Evolutionary conservation across 768 basidiomycete genomes (phyloP).

Genomic region (Cytidiella melzeri): DNA sequence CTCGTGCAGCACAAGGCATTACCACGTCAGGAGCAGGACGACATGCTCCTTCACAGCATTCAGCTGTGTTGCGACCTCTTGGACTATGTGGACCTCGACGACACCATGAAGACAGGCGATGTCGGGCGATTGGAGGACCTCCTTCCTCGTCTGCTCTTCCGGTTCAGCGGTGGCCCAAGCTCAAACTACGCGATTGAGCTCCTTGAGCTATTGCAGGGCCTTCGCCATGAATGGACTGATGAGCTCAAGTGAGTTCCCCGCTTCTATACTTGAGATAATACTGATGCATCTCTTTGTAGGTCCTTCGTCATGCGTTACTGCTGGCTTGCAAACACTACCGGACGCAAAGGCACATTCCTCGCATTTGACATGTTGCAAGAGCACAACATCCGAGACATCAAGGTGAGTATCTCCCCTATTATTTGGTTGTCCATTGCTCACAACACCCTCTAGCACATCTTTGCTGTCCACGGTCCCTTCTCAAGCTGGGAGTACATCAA

Average conservation of each 20-base stretch:
- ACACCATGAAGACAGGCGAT: slow-evolving; percentile 31
- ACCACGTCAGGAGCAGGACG: not conserved
- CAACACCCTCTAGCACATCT: slow-evolving; percentile 1
- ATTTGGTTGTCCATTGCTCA: not conserved
- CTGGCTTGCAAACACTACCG: slow-evolving; percentile 10
- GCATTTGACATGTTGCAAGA: slow-evolving; percentile 1
- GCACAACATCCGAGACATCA: slow-evolving; percentile 2
- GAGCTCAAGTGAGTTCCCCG: slow-evolving; percentile 12
- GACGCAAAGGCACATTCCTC: not conserved
- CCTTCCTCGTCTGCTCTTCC: slow-evolving; percentile 21
- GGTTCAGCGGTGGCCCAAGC: slow-evolving; percentile 22
- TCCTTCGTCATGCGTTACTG: slow-evolving; percentile 3
- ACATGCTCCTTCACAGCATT: not conserved
- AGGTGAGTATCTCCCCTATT: not conserved
- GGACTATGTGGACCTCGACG: slow-evolving; percentile 29
- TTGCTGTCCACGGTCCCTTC: slow-evolving; percentile 2
- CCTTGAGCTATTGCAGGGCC: slow-evolving; percentile 23
- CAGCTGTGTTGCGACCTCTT: slow-evolving; percentile 24
- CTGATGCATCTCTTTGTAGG: not conserved
- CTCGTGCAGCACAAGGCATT: too few species aligned
- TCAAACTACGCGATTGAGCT: slow-evolving; percentile 24
- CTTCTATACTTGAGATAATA: not conserved
- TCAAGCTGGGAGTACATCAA: slow-evolving; percentile 4
- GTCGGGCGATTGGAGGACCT: slow-evolving; percentile 20
- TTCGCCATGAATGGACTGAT: slow-evolving; percentile 24